Evolutionary conservation across 768 basidiomycete species (phyloP).

Genomic region (Phaeotremella skinneri): DNA sequence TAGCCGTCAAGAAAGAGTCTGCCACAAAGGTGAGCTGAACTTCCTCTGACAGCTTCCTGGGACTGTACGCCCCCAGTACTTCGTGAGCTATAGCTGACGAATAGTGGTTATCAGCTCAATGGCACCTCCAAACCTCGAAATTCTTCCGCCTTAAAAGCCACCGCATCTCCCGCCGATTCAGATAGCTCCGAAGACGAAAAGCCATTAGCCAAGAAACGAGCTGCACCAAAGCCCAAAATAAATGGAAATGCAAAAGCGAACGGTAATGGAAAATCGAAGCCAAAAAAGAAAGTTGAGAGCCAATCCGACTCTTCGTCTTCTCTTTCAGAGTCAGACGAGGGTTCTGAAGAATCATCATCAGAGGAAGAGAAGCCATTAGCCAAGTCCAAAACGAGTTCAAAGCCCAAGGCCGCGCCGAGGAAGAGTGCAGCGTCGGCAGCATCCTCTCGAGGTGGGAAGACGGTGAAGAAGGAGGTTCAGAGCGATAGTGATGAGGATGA

Average conservation of each 20-base stretch:
- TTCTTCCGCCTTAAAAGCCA: constrained; percentile 10
- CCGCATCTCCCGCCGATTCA: constrained; percentile 16
- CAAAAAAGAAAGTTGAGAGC: constrained; percentile 54
- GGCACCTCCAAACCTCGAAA: constrained; percentile 19
- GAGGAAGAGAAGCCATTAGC: constrained; percentile 54
- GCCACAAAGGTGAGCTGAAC: constrained; percentile 12
- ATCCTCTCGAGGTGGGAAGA: constrained; percentile 49
- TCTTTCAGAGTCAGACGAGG: constrained; percentile 47
- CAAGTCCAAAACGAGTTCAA: constrained; percentile 55
- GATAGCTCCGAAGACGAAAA: constrained; percentile 51
- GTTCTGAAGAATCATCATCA: constrained; percentile 27
- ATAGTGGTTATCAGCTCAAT: too few relatives aligned
- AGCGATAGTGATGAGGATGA: constrained; percentile 53
- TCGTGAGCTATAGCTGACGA: too few relatives aligned
- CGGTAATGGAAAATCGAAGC: constrained; percentile 26
- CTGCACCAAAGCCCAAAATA: constrained; percentile 47
- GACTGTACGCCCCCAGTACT: too few relatives aligned
- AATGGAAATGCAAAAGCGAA: constrained; percentile 18
- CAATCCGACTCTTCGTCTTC: constrained; percentile 16
- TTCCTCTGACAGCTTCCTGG: too few relatives aligned
- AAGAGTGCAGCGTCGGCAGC: constrained; percentile 58
- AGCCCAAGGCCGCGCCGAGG: constrained; percentile 53
- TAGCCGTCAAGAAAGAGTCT: constrained; percentile 28
- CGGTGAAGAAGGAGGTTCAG: constrained; percentile 25
- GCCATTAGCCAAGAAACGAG: constrained; percentile 54